Conservation (phyloP, 2,329 filamentous ascomycete genomes). For the Dichotomopilus funicola region DNA sequence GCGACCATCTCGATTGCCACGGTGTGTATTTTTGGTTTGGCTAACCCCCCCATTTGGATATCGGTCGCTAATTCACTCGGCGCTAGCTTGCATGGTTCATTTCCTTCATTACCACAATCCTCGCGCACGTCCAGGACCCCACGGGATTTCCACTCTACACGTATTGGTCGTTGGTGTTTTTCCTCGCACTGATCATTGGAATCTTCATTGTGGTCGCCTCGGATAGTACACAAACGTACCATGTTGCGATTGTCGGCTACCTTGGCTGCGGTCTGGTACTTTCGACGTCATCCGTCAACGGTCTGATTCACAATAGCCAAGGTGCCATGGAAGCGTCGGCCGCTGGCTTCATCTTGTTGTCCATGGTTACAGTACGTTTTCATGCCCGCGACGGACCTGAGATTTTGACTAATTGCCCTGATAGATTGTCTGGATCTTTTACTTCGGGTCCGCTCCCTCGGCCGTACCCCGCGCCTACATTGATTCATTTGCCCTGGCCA, state of each 20-base stretch:
- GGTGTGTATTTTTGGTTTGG: conserved; percentile 49
- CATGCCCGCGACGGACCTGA: no score
- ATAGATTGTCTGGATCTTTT: conserved; percentile 98
- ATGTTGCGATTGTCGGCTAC: conserved; percentile 86
- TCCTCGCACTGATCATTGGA: conserved; percentile 73
- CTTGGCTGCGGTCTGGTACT: conserved; percentile 77
- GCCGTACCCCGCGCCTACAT: conserved; percentile 83
- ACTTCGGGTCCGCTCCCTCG: conserved; percentile 89
- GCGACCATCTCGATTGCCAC: conserved; percentile 87
- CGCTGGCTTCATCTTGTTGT: conserved; percentile 87
- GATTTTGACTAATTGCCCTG: conserved; percentile 1
- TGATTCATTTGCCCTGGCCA: conserved; percentile 90
- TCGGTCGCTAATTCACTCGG: conserved; percentile 10
- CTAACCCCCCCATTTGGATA: neutral
- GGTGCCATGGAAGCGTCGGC: conserved; percentile 77
- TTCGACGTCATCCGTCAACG: conserved; percentile 79
- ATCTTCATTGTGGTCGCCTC: conserved; percentile 78
- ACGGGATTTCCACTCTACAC: conserved; percentile 71
- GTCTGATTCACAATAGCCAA: conserved; percentile 69
- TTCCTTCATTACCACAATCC: conserved; percentile 77
- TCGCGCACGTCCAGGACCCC: conserved; percentile 53
- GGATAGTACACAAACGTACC: conserved; percentile 79
- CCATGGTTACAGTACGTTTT: conserved; percentile 71
- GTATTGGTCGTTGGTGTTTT: conserved; percentile 88
- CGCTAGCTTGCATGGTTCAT: conserved; percentile 88